Evolutionary conservation across 1,139 yeast species (phyloP).

Genomic region (Casaregolazyma suthepensis): DNA sequence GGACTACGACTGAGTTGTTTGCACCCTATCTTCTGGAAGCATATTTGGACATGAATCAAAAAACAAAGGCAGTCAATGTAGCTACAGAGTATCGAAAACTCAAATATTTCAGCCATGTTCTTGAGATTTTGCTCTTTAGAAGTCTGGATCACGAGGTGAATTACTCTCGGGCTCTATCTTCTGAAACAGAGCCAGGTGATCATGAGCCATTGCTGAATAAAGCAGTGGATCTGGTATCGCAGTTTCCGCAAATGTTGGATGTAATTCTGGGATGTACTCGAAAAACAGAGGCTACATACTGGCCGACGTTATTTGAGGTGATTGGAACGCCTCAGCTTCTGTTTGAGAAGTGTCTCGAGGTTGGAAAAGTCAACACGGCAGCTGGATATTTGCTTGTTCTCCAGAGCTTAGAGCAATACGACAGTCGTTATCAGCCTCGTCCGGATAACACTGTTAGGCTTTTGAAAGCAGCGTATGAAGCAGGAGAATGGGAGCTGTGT

Average conservation of each 20-base stretch:
- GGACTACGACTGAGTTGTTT: constrained; percentile 34
- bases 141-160: constrained; percentile 29
- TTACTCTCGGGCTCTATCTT: constrained; percentile 20
- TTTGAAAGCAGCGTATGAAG: constrained; percentile 30
- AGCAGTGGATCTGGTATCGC: constrained; percentile 27
- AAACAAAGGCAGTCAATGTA: constrained; percentile 27
- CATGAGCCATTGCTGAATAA: constrained; percentile 15
- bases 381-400: constrained; percentile 38
- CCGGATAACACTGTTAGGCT: constrained; percentile 27
- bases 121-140: constrained; percentile 42
- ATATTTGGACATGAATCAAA: constrained; percentile 24
- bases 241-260: constrained; percentile 38
- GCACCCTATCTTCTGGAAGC: constrained; percentile 33
- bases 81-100: constrained; percentile 38
- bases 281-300: constrained; percentile 58
- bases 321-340: constrained; percentile 36
- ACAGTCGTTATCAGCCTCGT: constrained; percentile 12
- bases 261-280: constrained; percentile 55
- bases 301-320: constrained; percentile 48
- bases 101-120: constrained; percentile 43
- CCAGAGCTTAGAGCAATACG: constrained; percentile 25
- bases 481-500: constrained; percentile 35
- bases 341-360: constrained; percentile 34
- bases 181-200: constrained; percentile 20
- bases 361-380: constrained; percentile 37